Conservation (phyloP, 495 filamentous ascomycete species). For the Cudoniella acicularis region DNA sequence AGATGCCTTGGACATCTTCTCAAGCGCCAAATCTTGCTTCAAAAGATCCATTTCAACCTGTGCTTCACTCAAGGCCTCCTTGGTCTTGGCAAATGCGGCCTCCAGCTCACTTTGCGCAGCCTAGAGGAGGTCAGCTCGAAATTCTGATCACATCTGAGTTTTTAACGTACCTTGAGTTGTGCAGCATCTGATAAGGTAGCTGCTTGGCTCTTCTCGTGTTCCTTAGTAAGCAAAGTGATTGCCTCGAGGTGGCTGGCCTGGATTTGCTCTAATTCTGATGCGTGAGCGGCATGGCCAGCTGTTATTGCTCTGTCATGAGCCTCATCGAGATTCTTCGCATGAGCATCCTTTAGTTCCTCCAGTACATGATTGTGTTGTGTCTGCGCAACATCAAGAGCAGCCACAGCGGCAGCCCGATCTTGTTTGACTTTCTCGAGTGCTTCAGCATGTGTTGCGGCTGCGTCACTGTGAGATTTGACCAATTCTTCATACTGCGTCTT, state of each 20-base stretch:
- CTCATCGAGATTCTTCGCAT: constrained; percentile 40
- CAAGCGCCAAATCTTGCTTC: constrained; percentile 44
- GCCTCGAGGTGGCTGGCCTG: constrained; percentile 37
- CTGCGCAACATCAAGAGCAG: constrained; percentile 31
- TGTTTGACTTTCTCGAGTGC: constrained; percentile 43
- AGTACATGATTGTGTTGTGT: constrained; percentile 29
- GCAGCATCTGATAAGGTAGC: constrained; percentile 8
- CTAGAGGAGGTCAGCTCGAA: constrained; percentile 15
- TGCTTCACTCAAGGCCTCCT: constrained; percentile 30
- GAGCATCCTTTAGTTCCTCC: constrained; percentile 35
- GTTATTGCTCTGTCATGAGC: constrained; percentile 28
- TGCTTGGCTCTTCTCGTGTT: constrained; percentile 27
- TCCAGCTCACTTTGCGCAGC: constrained; percentile 12
- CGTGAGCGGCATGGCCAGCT: constrained; percentile 30
- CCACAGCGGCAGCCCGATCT: constrained; percentile 38
- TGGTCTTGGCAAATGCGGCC: constrained; percentile 27
- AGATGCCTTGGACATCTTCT: constrained; percentile 52
- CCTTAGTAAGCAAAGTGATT: constrained; percentile 38
- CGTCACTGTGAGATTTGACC: constrained; percentile 37
- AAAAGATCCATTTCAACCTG: constrained; percentile 41
- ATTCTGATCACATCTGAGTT: constrained; percentile 16
- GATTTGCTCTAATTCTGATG: constrained; percentile 45
- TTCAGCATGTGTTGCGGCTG: constrained; percentile 32
- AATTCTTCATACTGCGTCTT: constrained; percentile 43
- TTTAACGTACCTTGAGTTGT: constrained; percentile 19